Evolutionary conservation across 1,284 basidiomycete species (phyloP).

Genomic region (Naganishia sp.): DNA sequence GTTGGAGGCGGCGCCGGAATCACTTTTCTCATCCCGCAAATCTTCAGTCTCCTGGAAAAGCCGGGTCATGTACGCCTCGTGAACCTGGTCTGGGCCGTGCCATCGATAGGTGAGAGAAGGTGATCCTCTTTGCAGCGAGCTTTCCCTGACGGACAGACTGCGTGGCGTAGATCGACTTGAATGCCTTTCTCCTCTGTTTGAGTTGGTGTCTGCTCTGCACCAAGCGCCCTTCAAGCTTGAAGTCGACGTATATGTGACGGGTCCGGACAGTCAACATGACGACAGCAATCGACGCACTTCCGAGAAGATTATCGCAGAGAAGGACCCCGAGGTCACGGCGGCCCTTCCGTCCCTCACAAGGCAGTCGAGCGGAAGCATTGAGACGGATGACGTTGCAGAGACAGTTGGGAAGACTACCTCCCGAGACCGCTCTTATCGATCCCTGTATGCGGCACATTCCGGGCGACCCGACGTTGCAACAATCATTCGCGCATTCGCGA

Average conservation of each 20-base stretch:
- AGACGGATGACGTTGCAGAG: background rate
- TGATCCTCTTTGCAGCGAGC: background rate
- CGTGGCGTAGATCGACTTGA: slow-evolving; percentile 9
- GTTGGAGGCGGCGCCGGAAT: slow-evolving; percentile 25
- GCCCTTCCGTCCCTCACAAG: slow-evolving; percentile 2
- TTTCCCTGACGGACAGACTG: background rate
- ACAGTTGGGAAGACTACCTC: no score
- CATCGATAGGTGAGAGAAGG: slow-evolving; percentile 14
- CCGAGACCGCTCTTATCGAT: no score
- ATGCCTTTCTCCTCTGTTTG: slow-evolving; percentile 20
- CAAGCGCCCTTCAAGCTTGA: slow-evolving; percentile 10
- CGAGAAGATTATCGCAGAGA: slow-evolving; percentile 1
- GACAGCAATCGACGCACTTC: background rate
- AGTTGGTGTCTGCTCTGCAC: background rate
- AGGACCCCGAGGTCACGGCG: background rate
- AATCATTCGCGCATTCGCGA: background rate
- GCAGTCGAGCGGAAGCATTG: background rate
- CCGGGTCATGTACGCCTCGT: slow-evolving; percentile 19
- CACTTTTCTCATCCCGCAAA: slow-evolving; percentile 22
- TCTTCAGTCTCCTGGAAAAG: slow-evolving; percentile 9
- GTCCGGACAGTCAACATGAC: background rate
- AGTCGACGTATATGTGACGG: slow-evolving; percentile 20
- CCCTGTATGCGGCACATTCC: slow-evolving; percentile 4
- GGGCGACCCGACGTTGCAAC: slow-evolving; percentile 5
- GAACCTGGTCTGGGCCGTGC: slow-evolving; percentile 17